Evolutionary conservation across 768 basidiomycete species (phyloP).

Genomic region (Ramaria rubella): DNA sequence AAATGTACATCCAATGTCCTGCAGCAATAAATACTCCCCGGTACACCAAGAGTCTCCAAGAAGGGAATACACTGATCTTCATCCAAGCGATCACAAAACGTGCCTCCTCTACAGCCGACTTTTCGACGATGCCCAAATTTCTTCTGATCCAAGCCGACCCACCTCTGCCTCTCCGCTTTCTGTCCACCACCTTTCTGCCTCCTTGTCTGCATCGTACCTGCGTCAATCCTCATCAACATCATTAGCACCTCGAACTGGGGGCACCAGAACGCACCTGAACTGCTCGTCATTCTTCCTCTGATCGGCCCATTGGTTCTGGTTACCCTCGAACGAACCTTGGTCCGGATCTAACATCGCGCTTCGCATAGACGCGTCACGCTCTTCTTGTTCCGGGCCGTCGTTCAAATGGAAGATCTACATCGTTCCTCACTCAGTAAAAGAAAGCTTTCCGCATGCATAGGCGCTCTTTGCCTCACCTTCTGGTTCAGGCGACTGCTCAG

Average conservation of each 20-base stretch:
- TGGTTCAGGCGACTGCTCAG: constrained; percentile 44
- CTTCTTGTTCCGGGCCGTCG: constrained; percentile 47
- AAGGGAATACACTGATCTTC: no score
- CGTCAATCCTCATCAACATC: neutral
- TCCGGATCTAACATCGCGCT: constrained; percentile 31
- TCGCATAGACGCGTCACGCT: constrained; percentile 46
- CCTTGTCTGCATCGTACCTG: constrained; percentile 45
- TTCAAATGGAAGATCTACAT: constrained; percentile 45
- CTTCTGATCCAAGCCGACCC: neutral
- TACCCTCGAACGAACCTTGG: constrained; percentile 25
- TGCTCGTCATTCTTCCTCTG: constrained; percentile 38
- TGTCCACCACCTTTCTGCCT: constrained; percentile 47
- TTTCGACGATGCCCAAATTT: neutral
- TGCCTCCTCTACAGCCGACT: neutral
- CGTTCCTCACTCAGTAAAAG: neutral
- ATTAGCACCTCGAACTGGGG: neutral
- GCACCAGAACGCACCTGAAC: constrained; percentile 29
- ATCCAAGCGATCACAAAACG: no score
- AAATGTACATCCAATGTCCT: no score
- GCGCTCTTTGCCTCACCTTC: neutral
- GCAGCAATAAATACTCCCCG: no score
- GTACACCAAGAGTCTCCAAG: no score
- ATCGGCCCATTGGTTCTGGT: constrained; percentile 55
- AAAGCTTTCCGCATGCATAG: no score
- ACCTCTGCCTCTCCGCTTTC: neutral